Base-by-base conservation (phyloP, 352 stramenopile species). In the Pelagophyceae sp. region DNA sequence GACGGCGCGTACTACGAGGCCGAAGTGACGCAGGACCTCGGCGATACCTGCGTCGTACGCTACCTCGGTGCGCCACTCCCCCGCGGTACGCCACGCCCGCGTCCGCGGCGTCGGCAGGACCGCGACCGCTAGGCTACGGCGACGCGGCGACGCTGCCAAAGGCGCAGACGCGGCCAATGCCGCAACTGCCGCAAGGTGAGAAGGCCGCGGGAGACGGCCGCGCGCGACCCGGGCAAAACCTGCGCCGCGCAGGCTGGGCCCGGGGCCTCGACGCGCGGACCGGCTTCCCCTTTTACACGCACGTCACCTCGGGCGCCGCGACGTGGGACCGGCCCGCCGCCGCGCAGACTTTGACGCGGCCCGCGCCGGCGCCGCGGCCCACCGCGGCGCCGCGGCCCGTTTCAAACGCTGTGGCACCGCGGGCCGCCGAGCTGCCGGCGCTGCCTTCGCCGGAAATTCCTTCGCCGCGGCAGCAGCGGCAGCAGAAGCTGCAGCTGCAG, bases 321-420 rank as follows among this genome's bases (percentile, higher is more conserved):
- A 71, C 61, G 3, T 71, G 61, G 61, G 61, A 71, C 33, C 61
- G 61, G 61, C 61, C 31, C 61, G 25, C 20, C 2, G 54, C 54
- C 54, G 54, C 45, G 11, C 11, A 23, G n/a, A n/a, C n/a, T n/a
- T n/a, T n/a, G n/a, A n/a, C n/a, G n/a, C n/a, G n/a, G n/a, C n/a
- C n/a, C n/a, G n/a, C n/a, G n/a, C n/a, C n/a, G n/a, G n/a, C n/a
- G n/a, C n/a, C n/a, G n/a, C n/a, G n/a, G n/a, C n/a, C n/a, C n/a
- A n/a, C n/a, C n/a, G n/a, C n/a, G n/a, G n/a, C n/a, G n/a, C n/a
- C n/a, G n/a, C n/a, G n/a, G n/a, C n/a, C n/a, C n/a, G n/a, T n/a
- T n/a, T n/a, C n/a, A n/a, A n/a, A n/a, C n/a, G n/a, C n/a, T n/a
- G n/a, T n/a, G n/a, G n/a, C n/a, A n/a, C 45, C 11, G 23, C 11